Percentiles rank a stretch among this genome's conserved stretches.
phyloP scores from a whole-genome alignment of 257 asterid genomes.

The Coffea eugenioides region DNA sequence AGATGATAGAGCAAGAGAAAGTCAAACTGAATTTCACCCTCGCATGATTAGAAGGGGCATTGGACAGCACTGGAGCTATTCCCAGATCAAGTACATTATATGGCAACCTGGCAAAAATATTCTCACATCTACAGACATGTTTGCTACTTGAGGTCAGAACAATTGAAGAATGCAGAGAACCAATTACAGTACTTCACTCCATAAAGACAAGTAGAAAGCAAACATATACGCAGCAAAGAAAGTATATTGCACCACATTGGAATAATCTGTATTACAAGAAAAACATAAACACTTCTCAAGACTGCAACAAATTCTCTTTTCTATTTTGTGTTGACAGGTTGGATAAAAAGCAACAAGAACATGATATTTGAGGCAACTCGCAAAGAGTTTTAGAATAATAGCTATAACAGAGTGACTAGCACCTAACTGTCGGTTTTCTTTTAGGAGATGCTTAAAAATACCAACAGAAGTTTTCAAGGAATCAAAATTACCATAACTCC shows the following conservation, averaged over 20 bases:
- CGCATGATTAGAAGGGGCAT: background rate
- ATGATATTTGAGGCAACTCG: background rate
- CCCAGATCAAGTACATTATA: background rate
- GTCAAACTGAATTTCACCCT: background rate
- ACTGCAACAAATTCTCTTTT: background rate
- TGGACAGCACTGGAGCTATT: background rate
- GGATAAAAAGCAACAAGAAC: background rate
- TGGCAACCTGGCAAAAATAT: background rate
- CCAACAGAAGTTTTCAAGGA: background rate
- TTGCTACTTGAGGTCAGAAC: background rate
- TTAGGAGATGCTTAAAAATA: background rate
- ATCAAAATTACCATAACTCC: conserved; percentile 78
- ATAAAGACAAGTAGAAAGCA: background rate
- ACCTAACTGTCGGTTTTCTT: background rate
- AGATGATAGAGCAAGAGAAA: background rate
- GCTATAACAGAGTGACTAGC: background rate
- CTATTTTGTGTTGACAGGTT: background rate
- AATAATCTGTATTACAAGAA: background rate
- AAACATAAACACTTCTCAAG: background rate
- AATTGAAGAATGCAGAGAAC: background rate
- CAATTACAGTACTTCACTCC: background rate
- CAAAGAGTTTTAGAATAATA: background rate
- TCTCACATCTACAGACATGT: background rate
- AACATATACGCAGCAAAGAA: background rate
- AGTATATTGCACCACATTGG: too few relatives aligned